Base-by-base conservation (phyloP, 2,329 filamentous ascomycete species). In the Elsinoe australis region DNA sequence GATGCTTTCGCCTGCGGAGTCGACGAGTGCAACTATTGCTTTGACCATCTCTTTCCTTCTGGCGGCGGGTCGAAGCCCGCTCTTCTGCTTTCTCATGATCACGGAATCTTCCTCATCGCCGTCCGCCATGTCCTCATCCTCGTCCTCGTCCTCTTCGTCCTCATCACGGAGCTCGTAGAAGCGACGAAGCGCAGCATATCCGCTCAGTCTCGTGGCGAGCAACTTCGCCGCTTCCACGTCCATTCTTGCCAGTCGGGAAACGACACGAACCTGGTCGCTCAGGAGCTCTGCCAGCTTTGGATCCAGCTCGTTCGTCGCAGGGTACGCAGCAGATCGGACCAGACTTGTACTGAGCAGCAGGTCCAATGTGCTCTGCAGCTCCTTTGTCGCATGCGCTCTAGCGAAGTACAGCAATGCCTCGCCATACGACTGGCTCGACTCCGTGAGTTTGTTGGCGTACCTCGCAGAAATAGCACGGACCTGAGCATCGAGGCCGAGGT, bases 321-420 rank as follows among this genome's bases (percentile, higher is more conserved):
- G 90, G 58, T 85, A 94, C 0, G 83, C 83, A 1, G 80, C 80
- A 1, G 88, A 95, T 57, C 94, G 85, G 34, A 94, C 76, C 12
- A 96, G 75, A 36, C 85, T 95, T 63, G 88, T 85, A 2, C 87
- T 87, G 56, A 88, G 90, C 46, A 96, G 79, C 2, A 92, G 77
- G 61, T 94, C 86, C 34, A 95, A 75, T 15, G 95, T 85, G 53
- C 88, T 82, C 58, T 86, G 86, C 46, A 95, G 82, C 65, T 90
- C 94, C 54, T 76, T 73, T 1, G 79, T 71, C 19, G 82, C 79
- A 60, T 94, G 88, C 2, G 88, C 85, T 9, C 94, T 79, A 18
- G 90, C 85, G 63, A 92, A 96, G 70, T 94, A 95, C 68, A 92
- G 82, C 15, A 96, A 74, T 1, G 87, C 86, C 54, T 90, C 80